These are phyloP conservation scores for Talaromyces proteolyticus DNA, from an alignment of 495 filamentous ascomycete genomes.

Conservation along the genomic window DNA sequence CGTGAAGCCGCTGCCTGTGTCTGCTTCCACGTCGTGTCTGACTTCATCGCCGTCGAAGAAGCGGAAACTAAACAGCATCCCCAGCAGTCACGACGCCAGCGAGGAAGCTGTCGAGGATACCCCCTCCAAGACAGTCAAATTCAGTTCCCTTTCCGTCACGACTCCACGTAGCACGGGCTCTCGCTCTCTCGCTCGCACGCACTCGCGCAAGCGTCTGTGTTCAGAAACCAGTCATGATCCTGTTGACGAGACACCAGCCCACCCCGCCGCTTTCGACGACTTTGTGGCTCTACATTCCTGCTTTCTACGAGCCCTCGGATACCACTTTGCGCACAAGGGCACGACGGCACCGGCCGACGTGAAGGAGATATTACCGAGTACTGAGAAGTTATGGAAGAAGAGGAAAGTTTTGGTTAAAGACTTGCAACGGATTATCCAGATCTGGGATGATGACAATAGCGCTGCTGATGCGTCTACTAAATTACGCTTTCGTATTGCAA, in stretches of 20 bases:
- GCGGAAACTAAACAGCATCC: conserved; percentile 37
- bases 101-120: conserved; percentile 15
- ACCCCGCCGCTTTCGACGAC: conserved; percentile 25
- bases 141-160: conserved; percentile 30
- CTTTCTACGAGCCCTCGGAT: conserved; percentile 32
- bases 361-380: conserved; percentile 30
- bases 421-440: conserved; percentile 36
- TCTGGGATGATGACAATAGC: conserved; percentile 19
- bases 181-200: not conserved
- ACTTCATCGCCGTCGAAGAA: conserved; percentile 42
- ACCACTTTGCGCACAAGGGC: conserved; percentile 38
- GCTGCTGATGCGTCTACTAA: too few relatives aligned
- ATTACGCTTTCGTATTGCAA: conserved; percentile 24
- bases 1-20: not conserved
- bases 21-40: conserved; percentile 4
- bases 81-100: too few relatives aligned
- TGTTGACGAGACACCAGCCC: not conserved
- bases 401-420: conserved; percentile 39
- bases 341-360: conserved; percentile 29
- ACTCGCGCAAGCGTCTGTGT: not conserved
- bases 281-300: conserved; percentile 30
- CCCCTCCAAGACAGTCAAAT: conserved; percentile 36
- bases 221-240: not conserved
- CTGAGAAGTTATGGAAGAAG: conserved; percentile 41
- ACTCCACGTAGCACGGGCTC: conserved; percentile 30